Conservation (phyloP, 352 stramenopile species). For the Phytophthora kernoviae region DNA sequence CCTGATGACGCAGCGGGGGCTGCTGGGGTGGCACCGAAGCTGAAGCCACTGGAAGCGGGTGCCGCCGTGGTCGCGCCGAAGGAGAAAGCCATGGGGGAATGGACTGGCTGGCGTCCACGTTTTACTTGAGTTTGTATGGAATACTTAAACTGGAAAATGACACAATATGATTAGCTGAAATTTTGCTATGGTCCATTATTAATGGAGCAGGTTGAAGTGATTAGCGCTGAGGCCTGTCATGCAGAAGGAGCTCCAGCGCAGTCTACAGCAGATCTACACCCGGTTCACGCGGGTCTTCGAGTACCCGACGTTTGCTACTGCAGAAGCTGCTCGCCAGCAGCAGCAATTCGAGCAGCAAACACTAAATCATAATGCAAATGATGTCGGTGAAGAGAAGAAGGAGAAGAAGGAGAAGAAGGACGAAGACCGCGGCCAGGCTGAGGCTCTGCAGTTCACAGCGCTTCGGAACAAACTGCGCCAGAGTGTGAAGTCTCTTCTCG, state of each 20-base stretch:
- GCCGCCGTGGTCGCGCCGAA: constrained; percentile 20
- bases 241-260: constrained; percentile 29
- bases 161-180: not conserved
- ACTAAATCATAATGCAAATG: not conserved
- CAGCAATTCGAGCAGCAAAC: constrained; percentile 23
- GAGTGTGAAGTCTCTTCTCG: constrained; percentile 40
- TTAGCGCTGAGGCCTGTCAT: constrained; percentile 17
- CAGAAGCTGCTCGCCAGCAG: constrained; percentile 13
- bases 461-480: constrained; percentile 48
- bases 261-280: constrained; percentile 39
- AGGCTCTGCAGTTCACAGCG: constrained; percentile 40
- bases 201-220: no score
- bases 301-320: constrained; percentile 32
- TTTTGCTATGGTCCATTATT: not conserved
- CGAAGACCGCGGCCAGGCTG: constrained; percentile 35
- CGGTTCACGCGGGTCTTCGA: constrained; percentile 32
- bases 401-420: constrained; percentile 30
- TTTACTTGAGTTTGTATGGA: not conserved
- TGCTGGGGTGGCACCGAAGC: constrained; percentile 8
- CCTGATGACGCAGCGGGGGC: constrained; percentile 16
- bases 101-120: not conserved
- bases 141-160: not conserved
- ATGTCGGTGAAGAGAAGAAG: constrained; percentile 12
- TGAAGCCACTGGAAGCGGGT: constrained; percentile 25
- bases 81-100: constrained; percentile 41